Base-by-base conservation (phyloP, 2,329 filamentous ascomycete species). In the Arthrobotrys iridis region DNA sequence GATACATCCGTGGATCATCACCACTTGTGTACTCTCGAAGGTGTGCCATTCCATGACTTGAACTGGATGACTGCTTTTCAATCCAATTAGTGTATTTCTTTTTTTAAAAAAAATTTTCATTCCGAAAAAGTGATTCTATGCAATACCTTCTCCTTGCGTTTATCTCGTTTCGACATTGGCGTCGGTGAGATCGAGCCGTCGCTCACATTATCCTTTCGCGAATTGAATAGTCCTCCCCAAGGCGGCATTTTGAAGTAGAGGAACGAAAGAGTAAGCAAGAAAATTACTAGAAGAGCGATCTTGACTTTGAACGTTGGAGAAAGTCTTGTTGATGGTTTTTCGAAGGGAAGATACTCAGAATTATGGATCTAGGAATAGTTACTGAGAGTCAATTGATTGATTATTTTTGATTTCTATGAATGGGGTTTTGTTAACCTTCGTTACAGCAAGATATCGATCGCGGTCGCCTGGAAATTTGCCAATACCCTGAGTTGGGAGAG, bases 161-260 rank as follows among this genome's bases (percentile, higher is more conserved):
- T 59, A 18, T 33, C 46, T 20, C 24, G 35, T 43, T 22, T 45
- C 2, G 52, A 48, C 4, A 13, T 22, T 8, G 52, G 59, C 5
- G 60, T 30, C 40, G 68, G 68, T 10, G 68, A 73, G 8, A 37
- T 73, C 13, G 68, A 65, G 37, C 60, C 50, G 13, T 73, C 68
- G 26, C 66, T 71, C 8, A 4, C 58, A 30, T 55, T 50, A 11
- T 73, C 68, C 35, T 66, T 73, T 22, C 55, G 65, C n/a, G 68
- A 37, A n/a, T 22, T 58, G 26, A 59, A 68, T 15, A 48, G 18
- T 20, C 28, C 26, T 35, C 28, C 28, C 50, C 50, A 55, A 8
- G 46, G 62, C 40, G 55, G 43, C 55, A 68, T 68, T 30, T n/a
- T 30, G 15, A 58, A 10, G 59, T 37, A 35, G 48, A 26, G 13